A percentile compares a stretch with the other conserved stretches of the same genome.
phyloP scores from a whole-genome alignment of 208 protist genomes.

The Leishmania lainsoni region DNA sequence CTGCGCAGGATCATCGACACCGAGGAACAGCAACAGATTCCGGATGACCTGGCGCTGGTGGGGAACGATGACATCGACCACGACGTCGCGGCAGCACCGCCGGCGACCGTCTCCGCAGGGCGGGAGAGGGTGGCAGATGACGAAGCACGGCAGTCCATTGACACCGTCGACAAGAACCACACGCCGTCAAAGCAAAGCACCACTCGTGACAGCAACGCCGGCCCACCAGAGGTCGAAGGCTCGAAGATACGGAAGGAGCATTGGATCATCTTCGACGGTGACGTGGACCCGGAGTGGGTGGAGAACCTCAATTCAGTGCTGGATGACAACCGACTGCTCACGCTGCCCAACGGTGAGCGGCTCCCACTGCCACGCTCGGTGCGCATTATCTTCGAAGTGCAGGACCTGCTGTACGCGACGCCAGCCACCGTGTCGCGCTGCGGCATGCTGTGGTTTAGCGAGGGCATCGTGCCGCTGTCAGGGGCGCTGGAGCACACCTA shows the following conservation, averaged over 20 bases:
- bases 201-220: not conserved
- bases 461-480: conserved; percentile 93
- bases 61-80: conserved; percentile 16
- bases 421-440: conserved; percentile 98
- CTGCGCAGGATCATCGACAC: conserved; percentile 97
- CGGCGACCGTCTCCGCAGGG: not conserved
- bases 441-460: conserved; percentile 99
- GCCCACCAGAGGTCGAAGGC: not conserved
- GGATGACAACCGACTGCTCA: conserved; percentile 99
- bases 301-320: conserved; percentile 99
- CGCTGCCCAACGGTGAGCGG: conserved; percentile 99
- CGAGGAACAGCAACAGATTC: conserved; percentile 49
- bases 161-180: not conserved
- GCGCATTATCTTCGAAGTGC: conserved; percentile 98
- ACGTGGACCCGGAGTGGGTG: conserved; percentile 99
- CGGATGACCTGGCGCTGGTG: conserved; percentile 38
- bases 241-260: conserved; percentile 66
- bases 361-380: conserved; percentile 97
- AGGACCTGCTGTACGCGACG: conserved; percentile 97
- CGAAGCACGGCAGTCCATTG: too few species aligned
- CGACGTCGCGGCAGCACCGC: not conserved
- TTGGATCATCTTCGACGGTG: conserved; percentile 99
- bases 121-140: not conserved
- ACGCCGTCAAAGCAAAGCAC: not conserved
- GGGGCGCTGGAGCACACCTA: conserved; percentile 63